phyloP scores from a whole-genome alignment of 495 filamentous ascomycete species.

The Tuber borchii region DNA sequence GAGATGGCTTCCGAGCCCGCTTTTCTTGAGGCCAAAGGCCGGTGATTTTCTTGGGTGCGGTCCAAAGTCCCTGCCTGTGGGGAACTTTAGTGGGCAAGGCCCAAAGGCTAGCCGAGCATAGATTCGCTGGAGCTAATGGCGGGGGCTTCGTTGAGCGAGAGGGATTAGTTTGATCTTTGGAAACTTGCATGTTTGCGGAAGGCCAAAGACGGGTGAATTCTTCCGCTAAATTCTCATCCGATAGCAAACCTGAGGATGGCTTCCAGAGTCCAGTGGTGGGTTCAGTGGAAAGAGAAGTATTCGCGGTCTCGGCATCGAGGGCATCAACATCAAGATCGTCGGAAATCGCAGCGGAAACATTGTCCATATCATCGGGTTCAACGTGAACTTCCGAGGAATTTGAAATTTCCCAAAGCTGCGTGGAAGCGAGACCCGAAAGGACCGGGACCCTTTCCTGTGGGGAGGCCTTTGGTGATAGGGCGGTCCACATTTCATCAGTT shows the following conservation, averaged over 20 bases:
- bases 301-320: not conserved
- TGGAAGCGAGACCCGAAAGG: no score
- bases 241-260: not conserved
- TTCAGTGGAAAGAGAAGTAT: not conserved
- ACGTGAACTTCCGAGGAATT: no score
- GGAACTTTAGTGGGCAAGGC: not conserved
- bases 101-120: constrained; percentile 19
- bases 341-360: not conserved
- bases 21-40: constrained; percentile 19
- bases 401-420: no score
- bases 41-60: constrained; percentile 6
- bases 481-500: not conserved
- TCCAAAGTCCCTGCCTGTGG: constrained; percentile 10
- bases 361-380: not conserved
- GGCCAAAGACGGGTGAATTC: constrained; percentile 10
- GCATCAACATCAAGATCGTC: not conserved
- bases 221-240: not conserved
- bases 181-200: constrained; percentile 2
- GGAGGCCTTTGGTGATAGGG: not conserved
- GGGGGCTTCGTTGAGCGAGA: not conserved
- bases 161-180: not conserved
- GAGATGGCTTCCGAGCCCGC: not conserved
- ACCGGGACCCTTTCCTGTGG: not conserved
- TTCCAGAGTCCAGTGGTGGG: not conserved
- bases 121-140: not conserved